Conservation (phyloP, 2,329 filamentous ascomycete genomes). For the Calycina marina region DNA sequence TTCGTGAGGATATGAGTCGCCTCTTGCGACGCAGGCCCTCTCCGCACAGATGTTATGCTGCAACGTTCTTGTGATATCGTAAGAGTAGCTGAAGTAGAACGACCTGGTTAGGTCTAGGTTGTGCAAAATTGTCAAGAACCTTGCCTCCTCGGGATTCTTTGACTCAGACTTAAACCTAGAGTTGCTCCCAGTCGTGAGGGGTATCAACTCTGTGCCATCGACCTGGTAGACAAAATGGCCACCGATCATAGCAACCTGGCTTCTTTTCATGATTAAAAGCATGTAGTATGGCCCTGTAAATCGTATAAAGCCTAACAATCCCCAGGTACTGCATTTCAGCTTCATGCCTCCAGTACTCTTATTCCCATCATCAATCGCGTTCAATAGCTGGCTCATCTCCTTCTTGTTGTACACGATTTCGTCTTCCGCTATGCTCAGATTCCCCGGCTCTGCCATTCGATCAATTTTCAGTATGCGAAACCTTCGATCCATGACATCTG, state of each 20-base stretch:
- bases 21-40: conserved; percentile 53
- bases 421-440: conserved; percentile 79
- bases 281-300: conserved; percentile 97
- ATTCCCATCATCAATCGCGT: conserved; percentile 91
- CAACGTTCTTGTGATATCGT: conserved; percentile 83
- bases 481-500: conserved; percentile 74
- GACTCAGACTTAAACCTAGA: conserved; percentile 58
- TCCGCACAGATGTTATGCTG: conserved; percentile 85
- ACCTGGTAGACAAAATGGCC: conserved; percentile 95
- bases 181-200: conserved; percentile 57
- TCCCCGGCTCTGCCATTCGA: conserved; percentile 64
- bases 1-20: conserved; percentile 40
- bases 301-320: conserved; percentile 82
- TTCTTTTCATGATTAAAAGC: conserved; percentile 90
- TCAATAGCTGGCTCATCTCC: conserved; percentile 86
- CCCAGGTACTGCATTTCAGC: conserved; percentile 83
- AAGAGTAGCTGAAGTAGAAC: conserved; percentile 98
- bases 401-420: conserved; percentile 86
- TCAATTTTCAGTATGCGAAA: conserved; percentile 94
- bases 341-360: conserved; percentile 80
- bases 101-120: conserved; percentile 81
- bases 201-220: conserved; percentile 82
- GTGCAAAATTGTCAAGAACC: conserved; percentile 77
- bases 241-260: conserved; percentile 88
- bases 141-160: conserved; percentile 65